Conservation (phyloP, 805 yeast species). For the Zygotorulaspora danielsina region DNA sequence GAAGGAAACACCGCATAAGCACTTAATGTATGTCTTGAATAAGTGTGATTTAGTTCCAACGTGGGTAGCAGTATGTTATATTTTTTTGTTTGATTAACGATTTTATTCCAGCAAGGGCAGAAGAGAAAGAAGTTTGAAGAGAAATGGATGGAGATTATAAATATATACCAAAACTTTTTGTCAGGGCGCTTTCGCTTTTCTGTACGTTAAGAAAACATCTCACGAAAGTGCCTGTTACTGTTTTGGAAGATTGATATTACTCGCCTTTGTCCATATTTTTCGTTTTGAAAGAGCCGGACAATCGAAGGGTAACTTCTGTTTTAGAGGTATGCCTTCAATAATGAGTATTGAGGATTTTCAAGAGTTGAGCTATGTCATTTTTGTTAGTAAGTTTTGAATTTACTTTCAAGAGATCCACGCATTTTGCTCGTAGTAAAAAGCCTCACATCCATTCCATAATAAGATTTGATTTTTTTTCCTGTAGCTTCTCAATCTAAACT, state of each 20-base stretch:
- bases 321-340: slow-evolving; percentile 42
- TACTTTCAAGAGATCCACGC: slow-evolving; percentile 7
- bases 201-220: slow-evolving; percentile 25
- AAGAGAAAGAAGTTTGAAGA: neutral
- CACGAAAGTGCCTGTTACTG: slow-evolving; percentile 88
- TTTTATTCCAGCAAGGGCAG: neutral
- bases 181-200: slow-evolving; percentile 57
- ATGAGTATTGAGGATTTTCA: slow-evolving; percentile 50
- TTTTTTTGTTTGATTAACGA: slow-evolving; percentile 11
- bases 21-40: slow-evolving; percentile 87
- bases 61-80: slow-evolving; percentile 95
- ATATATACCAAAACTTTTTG: slow-evolving; percentile 71
- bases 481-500: no score
- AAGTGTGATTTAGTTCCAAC: slow-evolving; percentile 98
- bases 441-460: slow-evolving; percentile 54
- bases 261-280: slow-evolving; percentile 43
- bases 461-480: no score
- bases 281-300: slow-evolving; percentile 37
- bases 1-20: slow-evolving; percentile 95
- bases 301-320: slow-evolving; percentile 41
- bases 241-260: slow-evolving; percentile 82
- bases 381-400: neutral
- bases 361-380: slow-evolving; percentile 67
- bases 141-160: neutral
- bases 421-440: slow-evolving; percentile 79